A percentile compares a stretch with the other conserved stretches of the same genome.
Evolutionary conservation across 345 rosid species (phyloP).

Genomic region (Anacardium occidentale): DNA sequence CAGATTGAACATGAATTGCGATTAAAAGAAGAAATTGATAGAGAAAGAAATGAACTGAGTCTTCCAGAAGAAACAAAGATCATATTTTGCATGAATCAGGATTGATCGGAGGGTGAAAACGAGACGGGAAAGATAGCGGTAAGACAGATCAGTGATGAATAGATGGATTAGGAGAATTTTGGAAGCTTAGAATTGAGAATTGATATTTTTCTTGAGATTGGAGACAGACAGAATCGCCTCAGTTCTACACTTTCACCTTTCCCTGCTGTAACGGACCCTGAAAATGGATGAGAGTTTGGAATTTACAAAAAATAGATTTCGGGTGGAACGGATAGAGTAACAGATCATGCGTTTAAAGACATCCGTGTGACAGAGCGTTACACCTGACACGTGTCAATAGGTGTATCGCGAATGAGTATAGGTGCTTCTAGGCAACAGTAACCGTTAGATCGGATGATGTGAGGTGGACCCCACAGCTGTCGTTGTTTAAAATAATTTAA

Average conservation of each 20-base stretch:
- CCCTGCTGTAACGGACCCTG: slow-evolving; percentile 30
- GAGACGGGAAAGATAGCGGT: slow-evolving; percentile 13
- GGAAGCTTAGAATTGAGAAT: slow-evolving; percentile 5
- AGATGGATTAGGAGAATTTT: not conserved
- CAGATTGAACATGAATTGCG: slow-evolving; percentile 31
- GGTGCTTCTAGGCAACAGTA: not conserved
- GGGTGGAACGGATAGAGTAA: slow-evolving; percentile 15
- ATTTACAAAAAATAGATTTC: not conserved
- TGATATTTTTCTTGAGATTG: slow-evolving; percentile 27
- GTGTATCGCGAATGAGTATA: not conserved
- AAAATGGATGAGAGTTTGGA: slow-evolving; percentile 3
- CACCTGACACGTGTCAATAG: slow-evolving; percentile 9
- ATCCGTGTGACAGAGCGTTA: not conserved
- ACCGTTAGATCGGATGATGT: not conserved
- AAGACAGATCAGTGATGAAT: not conserved
- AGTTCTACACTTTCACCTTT: slow-evolving; percentile 33
- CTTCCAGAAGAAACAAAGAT: slow-evolving; percentile 31
- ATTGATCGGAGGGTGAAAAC: slow-evolving; percentile 28
- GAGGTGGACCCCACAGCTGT: too few relatives aligned
- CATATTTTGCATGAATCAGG: slow-evolving; percentile 25
- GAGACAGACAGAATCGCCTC: slow-evolving; percentile 30
- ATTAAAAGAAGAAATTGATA: slow-evolving; percentile 18
- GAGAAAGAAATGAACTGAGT: slow-evolving; percentile 15
- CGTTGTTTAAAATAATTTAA: too few relatives aligned
- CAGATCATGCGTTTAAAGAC: not conserved